Evolutionary conservation across 1,139 yeast genomes (phyloP).

Genomic region (Eremothecium gossypii): DNA sequence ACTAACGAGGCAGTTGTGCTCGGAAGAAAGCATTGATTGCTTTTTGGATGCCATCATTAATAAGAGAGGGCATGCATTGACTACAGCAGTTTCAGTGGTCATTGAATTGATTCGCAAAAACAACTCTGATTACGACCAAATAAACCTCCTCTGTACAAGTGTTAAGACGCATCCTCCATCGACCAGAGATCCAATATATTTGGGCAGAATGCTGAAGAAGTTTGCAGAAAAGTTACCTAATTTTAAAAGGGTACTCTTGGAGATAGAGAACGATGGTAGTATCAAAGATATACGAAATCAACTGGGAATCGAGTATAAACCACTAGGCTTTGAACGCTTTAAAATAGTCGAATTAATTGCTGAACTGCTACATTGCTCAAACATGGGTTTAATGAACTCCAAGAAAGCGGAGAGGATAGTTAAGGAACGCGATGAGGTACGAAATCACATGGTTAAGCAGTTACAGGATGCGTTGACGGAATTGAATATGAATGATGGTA

Average conservation of each 20-base stretch:
- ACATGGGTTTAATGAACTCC: slow-evolving; percentile 89
- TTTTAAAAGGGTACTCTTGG: slow-evolving; percentile 38
- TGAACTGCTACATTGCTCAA: slow-evolving; percentile 89
- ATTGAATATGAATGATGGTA: slow-evolving; percentile 22
- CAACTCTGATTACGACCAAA: slow-evolving; percentile 88
- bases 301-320: slow-evolving; percentile 40
- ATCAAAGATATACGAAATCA: slow-evolving; percentile 20
- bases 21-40: slow-evolving; percentile 51
- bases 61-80: slow-evolving; percentile 75
- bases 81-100: slow-evolving; percentile 90
- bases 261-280: slow-evolving; percentile 13
- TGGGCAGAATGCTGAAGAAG: slow-evolving; percentile 30
- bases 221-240: slow-evolving; percentile 26
- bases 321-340: slow-evolving; percentile 91
- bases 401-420: slow-evolving; percentile 75
- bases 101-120: slow-evolving; percentile 92
- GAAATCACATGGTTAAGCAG: slow-evolving; percentile 35
- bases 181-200: slow-evolving; percentile 68
- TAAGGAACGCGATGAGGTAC: slow-evolving; percentile 59
- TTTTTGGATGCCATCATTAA: slow-evolving; percentile 67
- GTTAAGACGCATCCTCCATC: slow-evolving; percentile 83
- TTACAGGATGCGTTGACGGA: slow-evolving; percentile 31
- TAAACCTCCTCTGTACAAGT: slow-evolving; percentile 77
- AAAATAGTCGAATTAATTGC: slow-evolving; percentile 92
- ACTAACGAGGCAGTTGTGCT: slow-evolving; percentile 77